These are phyloP conservation scores for Lasiodiplodia sp. DNA, from an alignment of 2,329 filamentous ascomycete genomes.

Conservation along the genomic window DNA sequence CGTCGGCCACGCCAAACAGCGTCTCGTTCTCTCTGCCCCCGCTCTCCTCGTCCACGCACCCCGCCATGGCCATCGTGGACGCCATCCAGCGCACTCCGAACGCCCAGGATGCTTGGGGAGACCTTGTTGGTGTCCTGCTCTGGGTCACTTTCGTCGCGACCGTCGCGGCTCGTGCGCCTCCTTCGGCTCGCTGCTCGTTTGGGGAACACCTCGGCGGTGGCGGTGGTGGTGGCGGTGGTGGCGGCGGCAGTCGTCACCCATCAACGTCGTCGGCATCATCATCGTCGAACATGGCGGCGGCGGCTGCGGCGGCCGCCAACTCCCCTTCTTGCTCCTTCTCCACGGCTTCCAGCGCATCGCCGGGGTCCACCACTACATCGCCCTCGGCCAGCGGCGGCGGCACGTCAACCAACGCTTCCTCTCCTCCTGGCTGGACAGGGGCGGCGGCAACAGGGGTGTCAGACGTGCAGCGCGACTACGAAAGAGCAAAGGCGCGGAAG, in stretches of 20 bases:
- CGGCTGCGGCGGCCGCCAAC: too few relatives aligned
- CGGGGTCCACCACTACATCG: background rate
- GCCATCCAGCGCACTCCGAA: constrained; percentile 33
- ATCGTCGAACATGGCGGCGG: background rate
- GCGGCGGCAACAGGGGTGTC: background rate
- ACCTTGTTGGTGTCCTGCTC: constrained; percentile 43
- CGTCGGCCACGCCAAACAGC: background rate
- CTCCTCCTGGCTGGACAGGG: background rate
- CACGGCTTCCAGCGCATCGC: background rate
- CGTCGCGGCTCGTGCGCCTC: constrained; percentile 35
- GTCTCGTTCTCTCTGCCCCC: background rate
- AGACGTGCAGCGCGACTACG: constrained; percentile 17
- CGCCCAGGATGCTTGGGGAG: constrained; percentile 42
- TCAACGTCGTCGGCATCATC: background rate
- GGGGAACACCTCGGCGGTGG: constrained; percentile 3
- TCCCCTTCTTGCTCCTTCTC: too few relatives aligned
- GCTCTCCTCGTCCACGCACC: constrained; percentile 8
- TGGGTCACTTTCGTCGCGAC: constrained; percentile 41
- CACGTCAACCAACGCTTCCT: background rate
- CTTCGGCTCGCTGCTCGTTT: constrained; percentile 4
- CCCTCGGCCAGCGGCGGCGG: background rate
- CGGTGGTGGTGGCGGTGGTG: background rate
- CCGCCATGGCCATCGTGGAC: constrained; percentile 25
- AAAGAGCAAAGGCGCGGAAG: constrained; percentile 24
- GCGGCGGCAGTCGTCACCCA: background rate